Evolutionary conservation across 2,329 filamentous ascomycete species (phyloP).

Genomic region (Didymosphaeria variabile): DNA sequence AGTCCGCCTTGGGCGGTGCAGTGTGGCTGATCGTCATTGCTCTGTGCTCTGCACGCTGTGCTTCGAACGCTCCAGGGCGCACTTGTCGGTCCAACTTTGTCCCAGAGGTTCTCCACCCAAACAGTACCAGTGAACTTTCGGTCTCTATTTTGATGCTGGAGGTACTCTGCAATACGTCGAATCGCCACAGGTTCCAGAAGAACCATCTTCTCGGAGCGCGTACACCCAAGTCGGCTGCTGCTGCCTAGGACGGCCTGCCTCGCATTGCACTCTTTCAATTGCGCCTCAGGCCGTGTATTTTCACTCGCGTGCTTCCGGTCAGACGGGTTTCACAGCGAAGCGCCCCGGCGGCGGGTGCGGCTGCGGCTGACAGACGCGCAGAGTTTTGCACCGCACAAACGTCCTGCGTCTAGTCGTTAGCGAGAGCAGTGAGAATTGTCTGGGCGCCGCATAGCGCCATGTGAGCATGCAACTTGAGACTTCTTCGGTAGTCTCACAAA

Average conservation of each 20-base stretch:
- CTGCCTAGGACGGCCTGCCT: conserved; percentile 4
- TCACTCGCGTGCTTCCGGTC: conserved; percentile 8
- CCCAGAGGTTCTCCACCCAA: too few relatives aligned
- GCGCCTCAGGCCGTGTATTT: conserved; percentile 1
- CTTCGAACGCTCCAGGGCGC: background rate
- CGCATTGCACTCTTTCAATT: background rate
- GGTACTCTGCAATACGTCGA: background rate
- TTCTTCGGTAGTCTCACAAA: background rate
- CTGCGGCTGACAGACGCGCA: conserved; percentile 9
- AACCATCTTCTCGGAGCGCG: background rate
- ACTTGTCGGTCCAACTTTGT: background rate
- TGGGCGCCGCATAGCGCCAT: background rate
- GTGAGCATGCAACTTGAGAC: conserved; percentile 8
- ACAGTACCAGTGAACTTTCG: background rate
- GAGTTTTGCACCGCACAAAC: conserved; percentile 13
- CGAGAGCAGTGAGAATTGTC: background rate
- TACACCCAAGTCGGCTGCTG: background rate
- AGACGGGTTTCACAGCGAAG: background rate
- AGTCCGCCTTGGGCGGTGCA: conserved; percentile 11
- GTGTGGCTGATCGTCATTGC: conserved; percentile 13
- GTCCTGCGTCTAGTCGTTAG: conserved; percentile 6
- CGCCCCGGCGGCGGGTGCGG: conserved; percentile 12
- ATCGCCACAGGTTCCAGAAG: background rate
- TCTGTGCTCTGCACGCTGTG: background rate
- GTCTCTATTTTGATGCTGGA: background rate